These are phyloP conservation scores for Talaromyces amestolkiae DNA, from an alignment of 2,329 filamentous ascomycete species.

Conservation along the genomic window DNA sequence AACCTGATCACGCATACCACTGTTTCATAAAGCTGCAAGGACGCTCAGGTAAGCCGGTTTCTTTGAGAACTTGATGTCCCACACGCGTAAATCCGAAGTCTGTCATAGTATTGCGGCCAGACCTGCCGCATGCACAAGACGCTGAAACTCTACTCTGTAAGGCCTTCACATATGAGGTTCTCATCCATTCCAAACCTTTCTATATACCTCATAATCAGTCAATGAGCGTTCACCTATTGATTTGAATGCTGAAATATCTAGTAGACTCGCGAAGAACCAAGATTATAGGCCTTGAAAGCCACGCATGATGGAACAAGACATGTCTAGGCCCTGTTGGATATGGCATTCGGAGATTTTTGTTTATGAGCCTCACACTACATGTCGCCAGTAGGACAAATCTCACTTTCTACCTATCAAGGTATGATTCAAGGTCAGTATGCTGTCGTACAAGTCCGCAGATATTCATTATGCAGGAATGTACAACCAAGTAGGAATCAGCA, in stretches of 20 bases:
- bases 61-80: no score
- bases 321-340: background rate
- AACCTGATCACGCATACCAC: no score
- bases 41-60: no score
- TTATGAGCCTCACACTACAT: background rate
- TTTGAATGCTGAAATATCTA: background rate
- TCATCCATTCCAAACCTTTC: no score
- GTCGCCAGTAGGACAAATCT: background rate
- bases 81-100: no score
- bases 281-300: background rate
- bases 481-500: no score
- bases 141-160: no score
- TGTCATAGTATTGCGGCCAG: no score
- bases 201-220: background rate
- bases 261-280: background rate
- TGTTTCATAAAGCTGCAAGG: no score
- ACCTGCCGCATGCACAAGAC: no score
- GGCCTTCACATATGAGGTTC: no score
- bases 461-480: no score
- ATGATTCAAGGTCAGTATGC: background rate
- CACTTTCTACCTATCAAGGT: background rate
- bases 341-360: background rate
- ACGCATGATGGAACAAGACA: background rate
- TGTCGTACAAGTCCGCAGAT: background rate
- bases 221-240: background rate